Evolutionary conservation across 1,284 basidiomycete species (phyloP).

Genomic region (Malassezia yamatoensis): DNA sequence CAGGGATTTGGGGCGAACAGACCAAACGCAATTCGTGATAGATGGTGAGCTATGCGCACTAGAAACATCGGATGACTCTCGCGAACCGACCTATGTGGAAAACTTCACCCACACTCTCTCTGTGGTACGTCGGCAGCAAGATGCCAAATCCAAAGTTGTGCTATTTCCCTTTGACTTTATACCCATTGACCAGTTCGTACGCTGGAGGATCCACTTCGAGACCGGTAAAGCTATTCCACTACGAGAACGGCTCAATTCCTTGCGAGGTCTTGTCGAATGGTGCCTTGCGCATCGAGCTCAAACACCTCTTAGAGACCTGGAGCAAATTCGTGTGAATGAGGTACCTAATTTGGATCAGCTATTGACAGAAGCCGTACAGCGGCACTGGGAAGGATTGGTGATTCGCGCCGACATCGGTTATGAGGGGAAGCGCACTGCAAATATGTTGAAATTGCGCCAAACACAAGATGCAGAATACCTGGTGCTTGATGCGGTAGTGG

Average conservation of each 20-base stretch:
- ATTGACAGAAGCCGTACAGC: conserved; percentile 13
- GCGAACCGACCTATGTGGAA: conserved; percentile 19
- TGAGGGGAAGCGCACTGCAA: conserved; percentile 26
- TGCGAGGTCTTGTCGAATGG: conserved; percentile 17
- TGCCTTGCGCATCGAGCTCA: conserved; percentile 2
- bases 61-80: conserved; percentile 7
- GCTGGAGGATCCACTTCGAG: conserved; percentile 15
- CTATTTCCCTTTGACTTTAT: conserved; percentile 32
- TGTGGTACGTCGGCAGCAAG: conserved; percentile 17
- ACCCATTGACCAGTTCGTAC: conserved; percentile 23
- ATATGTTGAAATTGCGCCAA: conserved; percentile 28
- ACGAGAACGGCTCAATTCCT: conserved; percentile 14
- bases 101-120: conserved; percentile 24
- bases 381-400: conserved; percentile 32
- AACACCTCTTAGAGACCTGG: conserved; percentile 19
- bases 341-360: conserved; percentile 5
- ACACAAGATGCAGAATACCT: conserved; percentile 33
- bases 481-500: conserved; percentile 18
- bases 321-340: conserved; percentile 18
- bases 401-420: conserved; percentile 24
- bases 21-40: conserved; percentile 17
- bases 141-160: conserved; percentile 19
- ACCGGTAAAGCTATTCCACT: conserved; percentile 6
- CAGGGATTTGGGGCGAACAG: background rate
- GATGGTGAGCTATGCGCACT: conserved; percentile 33